Conservation (phyloP, 768 basidiomycete species). For the Termitomyces bulborhizus region DNA sequence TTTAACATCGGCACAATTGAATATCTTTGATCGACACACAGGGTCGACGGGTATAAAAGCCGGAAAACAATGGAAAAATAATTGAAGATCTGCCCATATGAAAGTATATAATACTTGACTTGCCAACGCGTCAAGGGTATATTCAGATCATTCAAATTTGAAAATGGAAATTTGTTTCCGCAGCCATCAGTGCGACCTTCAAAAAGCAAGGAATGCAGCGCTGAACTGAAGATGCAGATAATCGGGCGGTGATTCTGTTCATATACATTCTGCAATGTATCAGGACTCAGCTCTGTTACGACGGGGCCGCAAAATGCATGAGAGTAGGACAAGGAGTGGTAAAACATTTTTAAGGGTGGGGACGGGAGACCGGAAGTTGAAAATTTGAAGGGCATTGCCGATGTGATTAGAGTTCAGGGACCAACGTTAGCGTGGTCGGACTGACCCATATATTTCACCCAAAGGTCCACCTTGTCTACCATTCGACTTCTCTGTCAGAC, state of each 20-base stretch:
- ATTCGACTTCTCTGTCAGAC: conserved; percentile 25
- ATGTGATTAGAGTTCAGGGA: conserved; percentile 38
- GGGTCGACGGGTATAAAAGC: not conserved
- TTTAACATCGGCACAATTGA: not conserved
- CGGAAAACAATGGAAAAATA: not conserved
- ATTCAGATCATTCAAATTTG: not conserved
- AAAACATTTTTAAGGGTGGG: conserved; percentile 26
- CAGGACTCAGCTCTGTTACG: not conserved
- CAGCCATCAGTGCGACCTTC: not conserved
- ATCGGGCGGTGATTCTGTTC: not conserved
- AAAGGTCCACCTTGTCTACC: conserved; percentile 23
- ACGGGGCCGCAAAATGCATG: not conserved
- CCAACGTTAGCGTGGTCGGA: conserved; percentile 34
- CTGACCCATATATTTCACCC: conserved; percentile 38
- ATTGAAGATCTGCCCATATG: not conserved
- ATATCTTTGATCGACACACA: not conserved
- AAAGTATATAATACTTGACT: not conserved
- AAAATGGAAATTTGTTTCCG: not conserved
- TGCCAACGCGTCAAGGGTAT: not conserved
- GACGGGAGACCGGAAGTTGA: conserved; percentile 39
- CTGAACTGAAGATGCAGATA: not conserved
- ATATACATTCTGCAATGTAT: not conserved
- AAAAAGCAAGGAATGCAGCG: not conserved
- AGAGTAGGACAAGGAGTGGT: conserved; percentile 6
- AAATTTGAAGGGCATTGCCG: conserved; percentile 47